These are phyloP conservation scores for Pezicula radicicola DNA, from an alignment of 2,329 filamentous ascomycete genomes.

Conservation along the genomic window DNA sequence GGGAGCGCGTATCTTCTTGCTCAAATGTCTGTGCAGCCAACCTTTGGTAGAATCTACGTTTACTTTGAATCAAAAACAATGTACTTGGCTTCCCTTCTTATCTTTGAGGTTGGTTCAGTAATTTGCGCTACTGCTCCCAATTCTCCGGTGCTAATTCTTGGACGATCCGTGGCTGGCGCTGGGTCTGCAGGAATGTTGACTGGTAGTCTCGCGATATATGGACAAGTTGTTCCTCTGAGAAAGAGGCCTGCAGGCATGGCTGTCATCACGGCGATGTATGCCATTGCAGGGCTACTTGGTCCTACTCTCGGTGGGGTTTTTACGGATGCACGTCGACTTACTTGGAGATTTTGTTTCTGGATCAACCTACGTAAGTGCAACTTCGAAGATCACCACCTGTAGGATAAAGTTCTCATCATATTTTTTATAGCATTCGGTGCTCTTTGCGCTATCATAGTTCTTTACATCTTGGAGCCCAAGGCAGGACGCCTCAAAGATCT, in stretches of 20 bases:
- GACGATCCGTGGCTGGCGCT: conserved; percentile 25
- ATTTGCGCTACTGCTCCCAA: conserved; percentile 23
- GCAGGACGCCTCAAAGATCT: conserved; percentile 26
- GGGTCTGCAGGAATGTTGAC: conserved; percentile 23
- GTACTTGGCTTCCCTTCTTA: conserved; percentile 12
- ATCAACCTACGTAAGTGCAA: conserved; percentile 19
- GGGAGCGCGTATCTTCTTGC: conserved; percentile 29
- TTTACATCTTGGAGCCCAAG: conserved; percentile 34
- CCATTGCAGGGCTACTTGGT: conserved; percentile 18
- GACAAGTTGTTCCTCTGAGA: conserved; percentile 23
- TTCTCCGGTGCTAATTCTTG: conserved; percentile 27
- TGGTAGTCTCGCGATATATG: conserved; percentile 39
- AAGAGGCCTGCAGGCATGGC: conserved; percentile 27
- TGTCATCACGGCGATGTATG: conserved; percentile 19
- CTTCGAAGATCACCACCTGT: conserved; percentile 20
- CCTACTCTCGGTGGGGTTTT: conserved; percentile 30
- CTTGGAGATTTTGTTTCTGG: conserved; percentile 15
- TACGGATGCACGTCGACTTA: conserved; percentile 14
- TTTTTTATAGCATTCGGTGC: conserved; percentile 26
- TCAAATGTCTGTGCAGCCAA: conserved; percentile 23
- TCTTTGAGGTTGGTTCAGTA: conserved; percentile 26
- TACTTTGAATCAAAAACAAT: conserved; percentile 16
- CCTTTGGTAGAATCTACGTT: conserved; percentile 19
- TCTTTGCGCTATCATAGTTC: conserved; percentile 30
- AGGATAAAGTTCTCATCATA: background rate